phyloP scores from a whole-genome alignment of 2,329 filamentous ascomycete species.

The Cladosporium sp. region DNA sequence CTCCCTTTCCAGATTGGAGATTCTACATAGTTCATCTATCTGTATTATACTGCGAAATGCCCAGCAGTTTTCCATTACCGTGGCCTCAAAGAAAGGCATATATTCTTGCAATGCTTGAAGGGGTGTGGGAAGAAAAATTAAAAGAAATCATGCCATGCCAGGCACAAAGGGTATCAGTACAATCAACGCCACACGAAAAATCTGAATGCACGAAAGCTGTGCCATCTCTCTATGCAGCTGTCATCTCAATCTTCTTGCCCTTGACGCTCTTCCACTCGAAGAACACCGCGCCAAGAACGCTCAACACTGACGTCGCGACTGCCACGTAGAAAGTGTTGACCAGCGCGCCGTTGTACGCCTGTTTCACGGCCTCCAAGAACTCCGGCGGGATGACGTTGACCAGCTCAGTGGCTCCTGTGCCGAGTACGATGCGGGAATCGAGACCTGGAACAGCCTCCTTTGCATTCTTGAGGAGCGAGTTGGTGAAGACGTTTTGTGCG shows the following conservation, averaged over 20 bases:
- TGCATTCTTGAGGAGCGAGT: conserved; percentile 42
- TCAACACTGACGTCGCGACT: conserved; percentile 51
- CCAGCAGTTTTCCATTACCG: too few species aligned
- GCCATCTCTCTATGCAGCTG: conserved; percentile 20
- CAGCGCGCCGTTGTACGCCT: conserved; percentile 62
- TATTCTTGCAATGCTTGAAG: too few species aligned
- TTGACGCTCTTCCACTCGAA: conserved; percentile 68
- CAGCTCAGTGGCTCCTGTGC: conserved; percentile 57
- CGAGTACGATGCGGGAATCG: conserved; percentile 39
- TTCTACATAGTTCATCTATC: too few species aligned
- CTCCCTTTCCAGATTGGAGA: too few species aligned
- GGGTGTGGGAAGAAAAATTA: too few species aligned
- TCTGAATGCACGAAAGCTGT: neutral
- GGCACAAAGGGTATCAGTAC: neutral
- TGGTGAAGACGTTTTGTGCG: conserved; percentile 49
- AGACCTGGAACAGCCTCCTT: conserved; percentile 38
- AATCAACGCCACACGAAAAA: neutral
- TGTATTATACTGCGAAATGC: too few species aligned
- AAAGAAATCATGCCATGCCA: neutral
- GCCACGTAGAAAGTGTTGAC: conserved; percentile 58
- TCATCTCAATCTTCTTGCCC: conserved; percentile 39
- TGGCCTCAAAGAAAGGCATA: too few species aligned
- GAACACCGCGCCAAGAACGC: conserved; percentile 50
- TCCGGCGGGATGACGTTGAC: conserved; percentile 48
- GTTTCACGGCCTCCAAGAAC: conserved; percentile 51